Conservation (phyloP, 2,329 filamentous ascomycete genomes). For the Diplocarpon mali region DNA sequence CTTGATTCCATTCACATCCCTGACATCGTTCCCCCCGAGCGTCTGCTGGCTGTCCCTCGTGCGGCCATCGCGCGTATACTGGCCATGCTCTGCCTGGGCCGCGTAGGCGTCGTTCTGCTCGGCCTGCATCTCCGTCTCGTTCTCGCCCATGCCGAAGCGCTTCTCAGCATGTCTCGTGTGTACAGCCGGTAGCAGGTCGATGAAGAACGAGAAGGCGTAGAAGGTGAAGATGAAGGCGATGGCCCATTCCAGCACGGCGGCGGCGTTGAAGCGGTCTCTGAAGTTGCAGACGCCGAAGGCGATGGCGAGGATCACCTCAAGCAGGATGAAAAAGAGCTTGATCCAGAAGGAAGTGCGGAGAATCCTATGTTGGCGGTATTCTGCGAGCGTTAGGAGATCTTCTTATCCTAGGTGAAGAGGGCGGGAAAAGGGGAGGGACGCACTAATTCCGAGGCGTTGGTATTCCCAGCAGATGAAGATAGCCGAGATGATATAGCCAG, state of each 20-base stretch:
- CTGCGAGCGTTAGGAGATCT: slow-evolving; percentile 24
- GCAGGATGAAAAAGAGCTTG: slow-evolving; percentile 73
- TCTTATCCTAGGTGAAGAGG: not conserved
- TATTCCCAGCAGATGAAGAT: slow-evolving; percentile 88
- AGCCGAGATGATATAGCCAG: slow-evolving; percentile 73
- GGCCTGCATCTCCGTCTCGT: slow-evolving; percentile 21
- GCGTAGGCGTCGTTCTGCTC: slow-evolving; percentile 19
- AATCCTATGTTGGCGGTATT: slow-evolving; percentile 64
- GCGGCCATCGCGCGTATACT: not conserved
- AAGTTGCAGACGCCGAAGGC: slow-evolving; percentile 54
- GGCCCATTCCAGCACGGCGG: slow-evolving; percentile 68
- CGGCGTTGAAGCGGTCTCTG: slow-evolving; percentile 44
- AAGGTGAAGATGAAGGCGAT: slow-evolving; percentile 79
- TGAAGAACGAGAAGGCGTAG: slow-evolving; percentile 75
- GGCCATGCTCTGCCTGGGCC: not conserved
- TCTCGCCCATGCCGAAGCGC: slow-evolving; percentile 9
- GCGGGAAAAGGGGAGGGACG: slow-evolving; percentile 20
- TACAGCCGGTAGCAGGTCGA: slow-evolving; percentile 72
- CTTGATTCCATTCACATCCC: too few species aligned
- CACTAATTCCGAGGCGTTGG: slow-evolving; percentile 67
- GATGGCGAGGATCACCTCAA: slow-evolving; percentile 64
- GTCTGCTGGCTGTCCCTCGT: too few species aligned
- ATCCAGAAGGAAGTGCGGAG: slow-evolving; percentile 75
- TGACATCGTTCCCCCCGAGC: too few species aligned
- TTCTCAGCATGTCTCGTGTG: slow-evolving; percentile 11